Evolutionary conservation across 768 basidiomycete species (phyloP).

Genomic region (Fomitopsis serialis): DNA sequence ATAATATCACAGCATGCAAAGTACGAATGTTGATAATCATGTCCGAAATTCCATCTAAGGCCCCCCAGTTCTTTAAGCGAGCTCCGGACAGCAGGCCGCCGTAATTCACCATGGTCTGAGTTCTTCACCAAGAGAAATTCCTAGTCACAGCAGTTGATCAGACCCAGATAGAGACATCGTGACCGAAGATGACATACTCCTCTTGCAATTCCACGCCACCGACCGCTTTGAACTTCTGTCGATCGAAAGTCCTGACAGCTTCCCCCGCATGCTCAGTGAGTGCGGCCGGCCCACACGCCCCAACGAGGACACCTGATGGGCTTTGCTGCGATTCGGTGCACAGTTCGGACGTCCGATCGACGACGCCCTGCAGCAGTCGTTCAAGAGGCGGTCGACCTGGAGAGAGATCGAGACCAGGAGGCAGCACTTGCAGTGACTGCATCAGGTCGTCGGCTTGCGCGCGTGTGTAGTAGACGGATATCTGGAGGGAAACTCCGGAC

Average conservation of each 20-base stretch:
- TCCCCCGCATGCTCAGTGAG: background rate
- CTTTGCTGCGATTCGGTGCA: background rate
- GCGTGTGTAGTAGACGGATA: constrained; percentile 42
- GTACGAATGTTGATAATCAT: too few species aligned
- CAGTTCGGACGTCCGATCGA: constrained; percentile 19
- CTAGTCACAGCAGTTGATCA: background rate
- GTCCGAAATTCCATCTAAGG: too few species aligned
- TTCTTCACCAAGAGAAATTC: background rate
- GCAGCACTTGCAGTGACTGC: constrained; percentile 17
- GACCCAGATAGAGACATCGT: background rate
- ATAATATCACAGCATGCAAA: too few species aligned
- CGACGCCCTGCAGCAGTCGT: constrained; percentile 5
- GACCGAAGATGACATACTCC: background rate
- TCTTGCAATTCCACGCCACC: background rate
- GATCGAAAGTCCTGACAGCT: background rate
- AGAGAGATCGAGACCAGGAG: constrained; percentile 24
- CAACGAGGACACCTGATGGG: background rate
- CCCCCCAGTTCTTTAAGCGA: too few species aligned
- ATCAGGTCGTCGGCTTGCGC: constrained; percentile 13
- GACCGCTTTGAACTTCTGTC: background rate
- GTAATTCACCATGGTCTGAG: too few species aligned
- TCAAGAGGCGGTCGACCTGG: constrained; percentile 21
- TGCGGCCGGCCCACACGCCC: background rate
- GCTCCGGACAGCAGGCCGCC: too few species aligned
- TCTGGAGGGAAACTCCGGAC: constrained; percentile 25